Evolutionary conservation across 2,329 filamentous ascomycete genomes (phyloP), one percentile per base, ranked within the genome.

Genomic region (Fusarium duplospermum): DNA sequence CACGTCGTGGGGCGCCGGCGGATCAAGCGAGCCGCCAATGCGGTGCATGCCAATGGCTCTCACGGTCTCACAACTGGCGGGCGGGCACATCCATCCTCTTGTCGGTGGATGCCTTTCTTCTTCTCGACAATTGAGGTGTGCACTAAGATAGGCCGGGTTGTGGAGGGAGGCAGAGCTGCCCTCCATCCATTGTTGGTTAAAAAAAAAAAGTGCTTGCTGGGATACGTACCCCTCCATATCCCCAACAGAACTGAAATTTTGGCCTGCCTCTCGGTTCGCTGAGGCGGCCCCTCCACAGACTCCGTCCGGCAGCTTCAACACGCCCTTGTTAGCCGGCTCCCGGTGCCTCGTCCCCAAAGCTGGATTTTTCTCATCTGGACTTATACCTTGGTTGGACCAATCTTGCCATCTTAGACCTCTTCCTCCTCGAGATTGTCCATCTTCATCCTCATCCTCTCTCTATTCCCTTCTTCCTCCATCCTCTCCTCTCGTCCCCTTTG

Each of bases 201-300:
- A 36, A 66, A 38, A 75, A 73, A 75, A 73, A 75, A 59, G 70
- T 50, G 73, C 73, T 50, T 50, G 45, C 69, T 54, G 69, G 70
- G 77, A 77, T 78, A 78, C 76, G 76, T 78, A 78, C 75, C 76
- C 76, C 75, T 77, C 73, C 74, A 76, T 76, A 80, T 84, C 84
- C 84, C 83, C 83, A 86, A 84, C 81, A 84, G 81, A 83, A 82
- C 82, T 81, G 82, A 83, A 84, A 71, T 79, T 79, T 78, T 78
- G 76, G 75, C 76, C 77, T 76, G 76, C 64, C 72, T 69, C 71
- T 78, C 74, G 73, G 75, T 73, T 69, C 73, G 72, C 74, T 78
- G 76, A 70, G 73, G 73, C 69, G 76, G 75, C 68, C 73, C 73
- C 73, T 75, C 73, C 73, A 76, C 50, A 76, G 67, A 76, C 69